Conservation (phyloP, 345 rosid species). For the Lagerstroemia speciosa region DNA sequence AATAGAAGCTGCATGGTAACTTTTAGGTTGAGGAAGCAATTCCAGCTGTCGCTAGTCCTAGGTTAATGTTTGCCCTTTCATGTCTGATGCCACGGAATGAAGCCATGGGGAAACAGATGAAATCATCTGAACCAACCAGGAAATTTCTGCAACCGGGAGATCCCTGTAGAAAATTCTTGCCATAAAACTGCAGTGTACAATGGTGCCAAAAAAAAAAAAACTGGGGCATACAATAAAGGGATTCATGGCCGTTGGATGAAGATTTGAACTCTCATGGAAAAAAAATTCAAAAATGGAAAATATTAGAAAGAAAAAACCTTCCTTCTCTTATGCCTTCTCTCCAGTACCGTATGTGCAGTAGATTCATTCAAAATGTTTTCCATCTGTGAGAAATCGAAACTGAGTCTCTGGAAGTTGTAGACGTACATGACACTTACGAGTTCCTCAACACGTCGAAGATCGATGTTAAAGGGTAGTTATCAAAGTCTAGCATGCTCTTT, state of each 20-base stretch:
- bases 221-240: no score
- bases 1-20: no score
- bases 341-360: neutral
- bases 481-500: slow-evolving; percentile 28
- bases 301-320: no score
- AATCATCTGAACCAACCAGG: neutral
- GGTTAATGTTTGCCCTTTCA: no score
- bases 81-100: neutral
- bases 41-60: no score
- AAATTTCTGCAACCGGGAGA: neutral
- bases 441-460: slow-evolving; percentile 37
- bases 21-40: neutral
- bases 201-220: no score
- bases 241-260: no score
- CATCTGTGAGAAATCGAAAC: neutral
- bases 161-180: neutral
- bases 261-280: no score
- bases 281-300: no score
- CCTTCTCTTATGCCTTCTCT: neutral
- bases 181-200: no score
- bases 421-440: slow-evolving; percentile 18
- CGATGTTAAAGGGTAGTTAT: slow-evolving; percentile 37
- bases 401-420: neutral
- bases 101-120: neutral
- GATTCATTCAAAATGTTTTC: neutral